phyloP scores from a whole-genome alignment of 73 alveolate genomes.

The Tetrahymena thermophila region DNA sequence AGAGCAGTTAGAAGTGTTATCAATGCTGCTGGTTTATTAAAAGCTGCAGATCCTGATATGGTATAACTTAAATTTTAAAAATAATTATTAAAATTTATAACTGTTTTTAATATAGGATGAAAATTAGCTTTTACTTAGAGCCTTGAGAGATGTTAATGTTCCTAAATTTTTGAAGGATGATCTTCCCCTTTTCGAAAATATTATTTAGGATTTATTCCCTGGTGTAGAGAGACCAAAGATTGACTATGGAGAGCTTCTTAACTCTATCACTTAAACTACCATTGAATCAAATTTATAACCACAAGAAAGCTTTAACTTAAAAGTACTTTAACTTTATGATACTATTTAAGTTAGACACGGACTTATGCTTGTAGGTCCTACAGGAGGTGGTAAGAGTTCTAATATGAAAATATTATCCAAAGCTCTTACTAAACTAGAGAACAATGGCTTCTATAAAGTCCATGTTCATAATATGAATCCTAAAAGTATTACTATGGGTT shows the following conservation, averaged over 20 bases:
- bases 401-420: conserved; percentile 88
- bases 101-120: conserved; percentile 50
- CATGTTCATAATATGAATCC: conserved; percentile 92
- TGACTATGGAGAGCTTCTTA: conserved; percentile 76
- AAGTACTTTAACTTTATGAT: conserved; percentile 95
- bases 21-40: conserved; percentile 92
- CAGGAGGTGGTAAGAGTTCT: conserved; percentile 99
- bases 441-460: conserved; percentile 51
- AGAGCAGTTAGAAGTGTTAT: conserved; percentile 97
- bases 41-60: conserved; percentile 77
- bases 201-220: conserved; percentile 96
- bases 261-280: conserved; percentile 59
- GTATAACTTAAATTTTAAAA: background rate
- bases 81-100: background rate
- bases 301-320: conserved; percentile 82
- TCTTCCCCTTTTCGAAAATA: conserved; percentile 91
- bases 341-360: conserved; percentile 98
- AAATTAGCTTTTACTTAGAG: conserved; percentile 83
- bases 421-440: conserved; percentile 77
- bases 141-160: conserved; percentile 92
- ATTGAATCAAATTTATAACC: conserved; percentile 83
- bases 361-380: conserved; percentile 99
- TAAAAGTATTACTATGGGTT: conserved; percentile 96
- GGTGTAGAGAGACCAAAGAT: conserved; percentile 84
- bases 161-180: conserved; percentile 85